Evolutionary conservation across 2,329 filamentous ascomycete genomes (phyloP).

Genomic region (Allantophomopsis cytisporea): DNA sequence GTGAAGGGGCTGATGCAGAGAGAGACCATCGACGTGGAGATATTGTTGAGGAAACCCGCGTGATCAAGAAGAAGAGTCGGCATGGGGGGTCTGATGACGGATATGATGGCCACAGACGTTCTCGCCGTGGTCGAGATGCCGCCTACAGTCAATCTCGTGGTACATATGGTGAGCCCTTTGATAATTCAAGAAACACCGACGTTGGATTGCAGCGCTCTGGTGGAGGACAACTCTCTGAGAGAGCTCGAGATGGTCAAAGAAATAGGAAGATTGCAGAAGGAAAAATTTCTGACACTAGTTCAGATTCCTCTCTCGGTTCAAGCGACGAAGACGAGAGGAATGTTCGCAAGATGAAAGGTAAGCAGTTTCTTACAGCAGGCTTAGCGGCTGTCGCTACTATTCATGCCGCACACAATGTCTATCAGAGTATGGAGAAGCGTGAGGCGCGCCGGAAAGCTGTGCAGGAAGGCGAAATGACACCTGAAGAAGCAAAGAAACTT

Average conservation of each 20-base stretch:
- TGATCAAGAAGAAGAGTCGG: constrained; percentile 7
- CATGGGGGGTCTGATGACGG: constrained; percentile 10
- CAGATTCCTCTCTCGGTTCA: constrained; percentile 36
- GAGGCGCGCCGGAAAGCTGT: constrained; percentile 45
- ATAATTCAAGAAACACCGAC: constrained; percentile 9
- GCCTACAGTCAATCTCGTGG: constrained; percentile 1
- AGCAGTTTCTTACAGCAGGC: constrained; percentile 51
- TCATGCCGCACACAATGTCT: constrained; percentile 52
- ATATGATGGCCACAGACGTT: constrained; percentile 7
- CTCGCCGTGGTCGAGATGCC: constrained; percentile 1
- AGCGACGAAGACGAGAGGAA: constrained; percentile 48
- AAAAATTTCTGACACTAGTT: constrained; percentile 16
- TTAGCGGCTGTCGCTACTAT: constrained; percentile 56
- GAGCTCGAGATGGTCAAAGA: constrained; percentile 11
- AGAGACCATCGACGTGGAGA: constrained; percentile 7
- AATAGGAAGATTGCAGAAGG: constrained; percentile 16
- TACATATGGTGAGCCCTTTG: constrained; percentile 13
- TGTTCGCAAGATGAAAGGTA: constrained; percentile 50
- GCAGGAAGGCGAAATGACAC: constrained; percentile 47
- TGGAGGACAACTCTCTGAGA: constrained; percentile 1
- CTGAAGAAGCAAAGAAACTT: constrained; percentile 46
- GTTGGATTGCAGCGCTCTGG: constrained; percentile 1
- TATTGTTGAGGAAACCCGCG: constrained; percentile 12
- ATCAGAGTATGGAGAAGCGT: constrained; percentile 48
- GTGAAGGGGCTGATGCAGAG: constrained; percentile 28